phyloP scores from a whole-genome alignment of 306 rosid species.

The Fragaria iinumae region DNA sequence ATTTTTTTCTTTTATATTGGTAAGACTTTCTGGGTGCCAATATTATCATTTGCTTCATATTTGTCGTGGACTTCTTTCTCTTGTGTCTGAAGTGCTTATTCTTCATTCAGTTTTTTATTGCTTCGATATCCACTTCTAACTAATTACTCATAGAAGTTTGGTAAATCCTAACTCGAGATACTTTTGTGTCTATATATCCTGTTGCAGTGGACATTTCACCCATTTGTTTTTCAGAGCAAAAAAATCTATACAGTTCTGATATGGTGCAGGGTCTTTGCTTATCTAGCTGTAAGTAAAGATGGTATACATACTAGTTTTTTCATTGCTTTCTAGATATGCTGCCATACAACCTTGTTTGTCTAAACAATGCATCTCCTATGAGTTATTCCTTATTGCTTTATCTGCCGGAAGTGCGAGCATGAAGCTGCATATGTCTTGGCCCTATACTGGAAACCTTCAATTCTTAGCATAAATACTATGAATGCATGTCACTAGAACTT shows the following conservation, averaged over 20 bases:
- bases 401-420: background rate
- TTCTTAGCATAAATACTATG: too few relatives aligned
- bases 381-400: background rate
- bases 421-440: slow-evolving; percentile 8
- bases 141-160: background rate
- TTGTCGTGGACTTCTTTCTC: background rate
- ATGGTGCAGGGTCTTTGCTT: slow-evolving; percentile 59
- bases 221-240: slow-evolving; percentile 48
- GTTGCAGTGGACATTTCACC: slow-evolving; percentile 61
- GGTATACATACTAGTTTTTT: background rate
- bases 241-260: slow-evolving; percentile 49
- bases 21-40: slow-evolving; percentile 28
- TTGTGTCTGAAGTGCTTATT: background rate
- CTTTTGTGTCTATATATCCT: slow-evolving; percentile 5
- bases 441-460: background rate
- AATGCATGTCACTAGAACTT: background rate
- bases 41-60: background rate
- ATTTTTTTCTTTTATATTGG: slow-evolving; percentile 70
- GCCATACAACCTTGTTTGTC: background rate
- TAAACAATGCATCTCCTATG: background rate
- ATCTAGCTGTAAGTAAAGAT: slow-evolving; percentile 41
- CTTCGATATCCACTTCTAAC: background rate
- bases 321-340: slow-evolving; percentile 1
- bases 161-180: slow-evolving; percentile 5
- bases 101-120: background rate